Base-by-base conservation (phyloP, 768 basidiomycete genomes). In the Suillus subluteus region DNA sequence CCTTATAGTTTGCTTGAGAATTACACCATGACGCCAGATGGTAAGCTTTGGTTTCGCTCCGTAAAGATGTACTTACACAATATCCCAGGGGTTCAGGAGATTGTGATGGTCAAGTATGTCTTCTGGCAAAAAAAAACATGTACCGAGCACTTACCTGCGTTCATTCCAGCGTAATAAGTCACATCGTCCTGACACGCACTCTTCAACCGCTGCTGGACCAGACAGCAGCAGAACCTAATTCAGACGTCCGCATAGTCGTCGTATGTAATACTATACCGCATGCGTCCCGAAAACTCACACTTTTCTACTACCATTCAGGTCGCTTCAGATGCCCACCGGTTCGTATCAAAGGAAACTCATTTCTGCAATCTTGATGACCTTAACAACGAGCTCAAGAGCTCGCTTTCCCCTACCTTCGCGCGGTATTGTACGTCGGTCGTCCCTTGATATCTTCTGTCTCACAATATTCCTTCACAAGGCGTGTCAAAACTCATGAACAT, bases 201-300 rank as follows among this genome's bases (percentile, higher is more conserved):
- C 79, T 90, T 9, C 78, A 88, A 44, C 86, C 88, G 3, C 72
- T 88, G 3, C 71, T 90, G 58, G 77, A 75, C 48, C 74, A 78
- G 63, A 90, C 90, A 1, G 83, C 87, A 0, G 68, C 78, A 21
- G 74, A 81, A 58, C 75, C 81, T 0, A 76, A 76, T 30, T 80
- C 86, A 0, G 90, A 91, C 66, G 88, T 89, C 56, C 84, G 89
- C 21, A 80, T 91, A 15, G 80, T 90, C 12, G 82, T 85, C 63
- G 88, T 89, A 66, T 50, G 84, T 67, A 32, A 11, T 6, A 38
- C 48, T 26, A 26, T 7, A 4, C 26, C 3, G 26, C 23, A 26
- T 52, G 16, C 16, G 37, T 41, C n/a, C 18, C 35, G 8, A 44
- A 52, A 18, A 32, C 58, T 44, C 9, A 4, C 11, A 4, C 11